phyloP scores from a whole-genome alignment of 495 filamentous ascomycete genomes.

The Podospora sp. region DNA sequence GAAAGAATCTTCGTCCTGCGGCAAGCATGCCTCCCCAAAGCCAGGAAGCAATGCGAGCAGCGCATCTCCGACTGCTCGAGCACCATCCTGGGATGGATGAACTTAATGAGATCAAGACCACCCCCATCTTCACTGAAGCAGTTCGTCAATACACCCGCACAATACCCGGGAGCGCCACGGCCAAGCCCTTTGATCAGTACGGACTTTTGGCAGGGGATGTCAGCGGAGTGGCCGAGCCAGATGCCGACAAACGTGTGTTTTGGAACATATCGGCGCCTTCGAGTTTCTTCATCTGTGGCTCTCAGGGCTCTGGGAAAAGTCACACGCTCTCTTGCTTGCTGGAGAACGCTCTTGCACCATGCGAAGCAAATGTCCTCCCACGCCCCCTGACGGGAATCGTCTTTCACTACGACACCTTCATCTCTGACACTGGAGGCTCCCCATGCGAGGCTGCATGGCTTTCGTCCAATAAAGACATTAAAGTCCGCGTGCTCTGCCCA shows the following conservation, averaged over 20 bases:
- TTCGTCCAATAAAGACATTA: conserved; percentile 53
- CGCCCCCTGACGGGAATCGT: conserved; percentile 64
- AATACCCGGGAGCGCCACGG: neutral
- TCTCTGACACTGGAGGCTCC: conserved; percentile 52
- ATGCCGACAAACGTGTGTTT: conserved; percentile 56
- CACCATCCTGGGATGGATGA: conserved; percentile 29
- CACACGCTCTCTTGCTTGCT: conserved; percentile 72
- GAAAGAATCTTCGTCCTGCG: neutral
- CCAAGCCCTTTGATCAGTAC: conserved; percentile 41
- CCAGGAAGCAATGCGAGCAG: neutral
- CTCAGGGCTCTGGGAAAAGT: conserved; percentile 76
- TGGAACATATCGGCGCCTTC: conserved; percentile 70
- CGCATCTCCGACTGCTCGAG: conserved; percentile 28
- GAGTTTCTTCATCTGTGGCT: conserved; percentile 75
- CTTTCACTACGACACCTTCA: conserved; percentile 70
- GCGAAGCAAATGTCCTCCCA: conserved; percentile 40
- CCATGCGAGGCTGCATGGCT: conserved; percentile 73
- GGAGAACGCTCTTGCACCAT: conserved; percentile 60
- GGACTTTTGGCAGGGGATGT: conserved; percentile 44
- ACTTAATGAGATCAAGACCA: conserved; percentile 37
- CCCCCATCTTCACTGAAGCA: conserved; percentile 44
- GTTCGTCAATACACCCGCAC: conserved; percentile 35
- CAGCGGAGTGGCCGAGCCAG: conserved; percentile 13
- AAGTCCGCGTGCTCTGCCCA: conserved; percentile 65
- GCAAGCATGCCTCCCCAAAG: neutral